Conservation (phyloP, 208 protist genomes). For the Leishmania gerbilli region DNA sequence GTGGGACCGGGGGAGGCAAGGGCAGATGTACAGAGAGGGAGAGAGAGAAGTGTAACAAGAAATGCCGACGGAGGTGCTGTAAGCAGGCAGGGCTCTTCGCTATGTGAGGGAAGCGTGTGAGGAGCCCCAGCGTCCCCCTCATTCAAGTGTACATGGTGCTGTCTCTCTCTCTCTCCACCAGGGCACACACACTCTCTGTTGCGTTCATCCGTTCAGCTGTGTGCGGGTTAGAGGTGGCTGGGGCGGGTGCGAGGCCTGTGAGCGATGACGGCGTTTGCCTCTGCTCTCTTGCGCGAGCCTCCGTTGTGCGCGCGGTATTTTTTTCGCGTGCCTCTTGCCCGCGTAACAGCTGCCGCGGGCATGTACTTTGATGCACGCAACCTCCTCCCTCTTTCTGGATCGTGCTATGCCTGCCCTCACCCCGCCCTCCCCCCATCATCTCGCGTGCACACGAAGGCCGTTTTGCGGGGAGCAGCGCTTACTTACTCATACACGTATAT, state of each 20-base stretch:
- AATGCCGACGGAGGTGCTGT: not conserved
- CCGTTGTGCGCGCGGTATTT: not conserved
- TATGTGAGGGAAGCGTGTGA: not conserved
- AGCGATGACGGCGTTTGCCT: no score
- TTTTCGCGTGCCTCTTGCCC: not conserved
- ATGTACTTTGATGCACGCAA: not conserved
- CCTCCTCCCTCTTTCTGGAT: not conserved
- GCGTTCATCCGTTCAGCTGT: no score
- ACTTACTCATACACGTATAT: not conserved
- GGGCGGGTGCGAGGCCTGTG: no score
- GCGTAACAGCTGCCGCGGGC: not conserved
- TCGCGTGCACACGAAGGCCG: not conserved
- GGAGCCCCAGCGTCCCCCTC: not conserved
- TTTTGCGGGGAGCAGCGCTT: not conserved
- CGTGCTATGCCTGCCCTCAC: no score
- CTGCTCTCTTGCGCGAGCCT: not conserved
- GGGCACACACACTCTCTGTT: no score
- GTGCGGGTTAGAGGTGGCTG: no score
- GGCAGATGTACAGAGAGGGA: no score
- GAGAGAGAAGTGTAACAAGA: no score
- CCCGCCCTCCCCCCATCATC: no score
- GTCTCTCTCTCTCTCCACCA: no score
- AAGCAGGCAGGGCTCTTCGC: not conserved
- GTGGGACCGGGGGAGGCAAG: not conserved
- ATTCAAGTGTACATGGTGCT: not conserved